Percentiles rank a stretch among this genome's conserved stretches.
Evolutionary conservation across 108 stramenopile genomes (phyloP).

Genomic region (Epithemia pelagica): DNA sequence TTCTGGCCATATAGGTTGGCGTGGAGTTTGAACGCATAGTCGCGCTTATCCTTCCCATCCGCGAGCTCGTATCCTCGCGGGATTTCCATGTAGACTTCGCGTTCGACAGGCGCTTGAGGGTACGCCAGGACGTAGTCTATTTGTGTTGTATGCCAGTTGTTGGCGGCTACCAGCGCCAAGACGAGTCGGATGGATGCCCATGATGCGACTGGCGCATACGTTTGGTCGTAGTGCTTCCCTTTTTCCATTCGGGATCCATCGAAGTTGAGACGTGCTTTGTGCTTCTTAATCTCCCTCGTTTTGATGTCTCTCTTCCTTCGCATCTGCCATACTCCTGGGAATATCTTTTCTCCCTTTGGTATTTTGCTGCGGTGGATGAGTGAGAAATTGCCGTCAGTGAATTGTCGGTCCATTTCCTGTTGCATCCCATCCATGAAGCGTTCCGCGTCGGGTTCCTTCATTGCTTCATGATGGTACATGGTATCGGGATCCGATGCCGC

Average conservation of each 20-base stretch:
- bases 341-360: constrained; percentile 20
- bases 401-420: constrained; percentile 16
- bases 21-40: constrained; percentile 19
- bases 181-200: constrained; percentile 33
- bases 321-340: constrained; percentile 46
- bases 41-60: constrained; percentile 3
- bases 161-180: constrained; percentile 14
- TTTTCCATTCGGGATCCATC: constrained; percentile 18
- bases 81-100: constrained; percentile 25
- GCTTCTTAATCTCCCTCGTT: constrained; percentile 26
- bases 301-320: constrained; percentile 31
- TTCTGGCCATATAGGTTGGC: constrained; percentile 33
- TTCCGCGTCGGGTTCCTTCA: constrained; percentile 16
- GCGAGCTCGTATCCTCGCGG: constrained; percentile 23
- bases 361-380: constrained; percentile 12
- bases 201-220: constrained; percentile 41
- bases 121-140: constrained; percentile 41
- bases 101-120: constrained; percentile 24
- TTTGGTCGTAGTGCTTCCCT: constrained; percentile 25
- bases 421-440: constrained; percentile 21
- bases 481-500: constrained; percentile 22
- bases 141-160: constrained; percentile 30
- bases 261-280: constrained; percentile 23
- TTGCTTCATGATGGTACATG: constrained; percentile 29
- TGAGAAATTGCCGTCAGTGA: constrained; percentile 2